These are phyloP conservation scores for Macrolepiota fuliginosa DNA, from an alignment of 768 basidiomycete genomes.

Conservation along the genomic window DNA sequence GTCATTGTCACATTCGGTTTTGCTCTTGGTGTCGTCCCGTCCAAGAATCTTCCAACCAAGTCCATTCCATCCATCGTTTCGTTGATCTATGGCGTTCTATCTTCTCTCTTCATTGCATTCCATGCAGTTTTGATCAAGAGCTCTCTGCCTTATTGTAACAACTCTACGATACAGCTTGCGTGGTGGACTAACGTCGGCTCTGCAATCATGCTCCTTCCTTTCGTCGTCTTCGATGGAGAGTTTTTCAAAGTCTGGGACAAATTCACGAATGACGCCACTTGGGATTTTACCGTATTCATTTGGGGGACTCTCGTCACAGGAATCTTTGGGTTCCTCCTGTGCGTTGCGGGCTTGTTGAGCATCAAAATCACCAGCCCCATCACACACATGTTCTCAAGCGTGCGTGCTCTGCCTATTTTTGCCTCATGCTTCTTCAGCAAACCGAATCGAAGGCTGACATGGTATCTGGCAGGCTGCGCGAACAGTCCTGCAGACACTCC, in stretches of 20 bases:
- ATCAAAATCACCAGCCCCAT: slow-evolving; percentile 83
- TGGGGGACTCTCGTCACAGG: slow-evolving; percentile 72
- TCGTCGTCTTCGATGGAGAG: slow-evolving; percentile 60
- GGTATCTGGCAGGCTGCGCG: slow-evolving; percentile 58
- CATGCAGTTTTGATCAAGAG: slow-evolving; percentile 76
- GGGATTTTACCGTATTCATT: slow-evolving; percentile 53
- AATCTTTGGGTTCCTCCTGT: slow-evolving; percentile 78
- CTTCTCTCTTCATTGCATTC: slow-evolving; percentile 72
- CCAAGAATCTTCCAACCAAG: slow-evolving; percentile 35
- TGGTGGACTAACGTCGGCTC: slow-evolving; percentile 80
- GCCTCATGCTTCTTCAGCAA: neutral
- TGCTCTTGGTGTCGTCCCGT: slow-evolving; percentile 70
- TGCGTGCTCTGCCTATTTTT: slow-evolving; percentile 33
- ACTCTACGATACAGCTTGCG: slow-evolving; percentile 70
- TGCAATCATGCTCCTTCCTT: slow-evolving; percentile 60
- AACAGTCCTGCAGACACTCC: slow-evolving; percentile 79
- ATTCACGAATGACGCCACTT: slow-evolving; percentile 30
- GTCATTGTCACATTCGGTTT: slow-evolving; percentile 71
- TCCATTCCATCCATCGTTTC: slow-evolving; percentile 53
- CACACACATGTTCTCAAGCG: slow-evolving; percentile 83
- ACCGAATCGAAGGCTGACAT: slow-evolving; percentile 6
- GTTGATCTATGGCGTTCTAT: slow-evolving; percentile 67
- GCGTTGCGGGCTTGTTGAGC: slow-evolving; percentile 73
- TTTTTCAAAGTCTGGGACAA: slow-evolving; percentile 36
- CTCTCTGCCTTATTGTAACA: slow-evolving; percentile 64